phyloP scores from a whole-genome alignment of 1,284 basidiomycete species.

The Trichosporon sp. region DNA sequence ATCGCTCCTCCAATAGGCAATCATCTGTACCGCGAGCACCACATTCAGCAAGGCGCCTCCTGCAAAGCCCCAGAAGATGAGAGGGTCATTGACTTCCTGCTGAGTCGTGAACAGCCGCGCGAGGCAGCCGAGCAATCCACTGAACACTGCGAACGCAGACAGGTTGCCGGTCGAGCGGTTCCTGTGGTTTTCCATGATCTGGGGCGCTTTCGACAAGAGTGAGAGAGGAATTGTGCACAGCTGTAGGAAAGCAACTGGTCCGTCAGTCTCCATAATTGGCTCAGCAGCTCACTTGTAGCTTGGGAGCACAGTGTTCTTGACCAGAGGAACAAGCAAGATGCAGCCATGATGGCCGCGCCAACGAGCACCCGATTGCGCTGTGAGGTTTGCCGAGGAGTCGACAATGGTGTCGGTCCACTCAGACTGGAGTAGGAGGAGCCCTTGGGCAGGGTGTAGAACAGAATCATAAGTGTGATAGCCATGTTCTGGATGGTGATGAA shows the following conservation, averaged over 20 bases:
- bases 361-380: conserved; percentile 28
- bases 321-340: conserved; percentile 54
- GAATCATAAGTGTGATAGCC: conserved; percentile 74
- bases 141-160: conserved; percentile 78
- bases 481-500: conserved; percentile 82
- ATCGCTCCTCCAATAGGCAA: conserved; percentile 67
- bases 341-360: conserved; percentile 51
- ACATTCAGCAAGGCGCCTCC: conserved; percentile 73
- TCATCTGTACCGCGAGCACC: conserved; percentile 73
- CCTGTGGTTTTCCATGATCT: conserved; percentile 72
- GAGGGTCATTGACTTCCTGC: conserved; percentile 72
- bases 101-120: conserved; percentile 85
- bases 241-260: conserved; percentile 60
- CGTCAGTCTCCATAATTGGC: neutral
- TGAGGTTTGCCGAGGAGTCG: neutral
- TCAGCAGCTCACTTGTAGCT: conserved; percentile 32
- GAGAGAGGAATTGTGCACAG: conserved; percentile 76
- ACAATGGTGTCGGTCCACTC: conserved; percentile 7
- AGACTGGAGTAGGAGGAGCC: conserved; percentile 10
- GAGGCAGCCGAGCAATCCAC: conserved; percentile 71
- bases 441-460: conserved; percentile 51
- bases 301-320: conserved; percentile 40
- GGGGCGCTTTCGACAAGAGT: conserved; percentile 78
- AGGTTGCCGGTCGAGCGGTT: conserved; percentile 79
- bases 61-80: conserved; percentile 74